Evolutionary conservation across 352 stramenopile genomes (phyloP).

Genomic region (Globisporangium orthogonon): DNA sequence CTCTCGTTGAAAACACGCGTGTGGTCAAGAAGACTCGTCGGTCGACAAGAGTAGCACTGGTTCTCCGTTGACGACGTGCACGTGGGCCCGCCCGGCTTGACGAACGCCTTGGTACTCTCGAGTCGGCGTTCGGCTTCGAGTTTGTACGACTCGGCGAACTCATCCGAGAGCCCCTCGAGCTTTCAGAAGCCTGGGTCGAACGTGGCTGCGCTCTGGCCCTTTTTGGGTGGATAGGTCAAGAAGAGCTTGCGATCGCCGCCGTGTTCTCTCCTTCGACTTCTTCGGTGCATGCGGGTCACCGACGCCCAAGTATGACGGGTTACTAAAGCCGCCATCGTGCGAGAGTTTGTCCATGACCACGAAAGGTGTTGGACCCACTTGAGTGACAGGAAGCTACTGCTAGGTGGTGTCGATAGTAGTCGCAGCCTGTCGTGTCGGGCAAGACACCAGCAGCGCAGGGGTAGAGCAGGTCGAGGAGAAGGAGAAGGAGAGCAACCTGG

Average conservation of each 20-base stretch:
- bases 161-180: conserved; percentile 47
- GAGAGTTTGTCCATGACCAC: conserved; percentile 31
- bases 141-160: conserved; percentile 72
- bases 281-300: conserved; percentile 51
- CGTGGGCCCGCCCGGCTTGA: conserved; percentile 60
- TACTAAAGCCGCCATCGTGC: conserved; percentile 69
- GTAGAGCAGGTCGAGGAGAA: too few species aligned
- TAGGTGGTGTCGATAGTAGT: too few species aligned
- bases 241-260: conserved; percentile 62
- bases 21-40: too few species aligned
- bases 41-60: too few species aligned
- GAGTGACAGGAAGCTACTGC: background rate
- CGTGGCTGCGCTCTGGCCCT: conserved; percentile 45
- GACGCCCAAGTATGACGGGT: conserved; percentile 57
- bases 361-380: background rate
- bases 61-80: conserved; percentile 57
- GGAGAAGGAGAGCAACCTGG: too few species aligned
- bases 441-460: too few species aligned
- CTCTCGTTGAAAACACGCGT: too few species aligned
- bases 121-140: conserved; percentile 53
- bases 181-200: conserved; percentile 61
- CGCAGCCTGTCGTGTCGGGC: too few species aligned
- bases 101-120: conserved; percentile 65
- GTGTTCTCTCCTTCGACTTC: conserved; percentile 40
- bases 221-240: conserved; percentile 65